A percentile compares a stretch with the other conserved stretches of the same genome.
phyloP scores from a whole-genome alignment of 2,329 filamentous ascomycete species.

The Blastomyces percursus region DNA sequence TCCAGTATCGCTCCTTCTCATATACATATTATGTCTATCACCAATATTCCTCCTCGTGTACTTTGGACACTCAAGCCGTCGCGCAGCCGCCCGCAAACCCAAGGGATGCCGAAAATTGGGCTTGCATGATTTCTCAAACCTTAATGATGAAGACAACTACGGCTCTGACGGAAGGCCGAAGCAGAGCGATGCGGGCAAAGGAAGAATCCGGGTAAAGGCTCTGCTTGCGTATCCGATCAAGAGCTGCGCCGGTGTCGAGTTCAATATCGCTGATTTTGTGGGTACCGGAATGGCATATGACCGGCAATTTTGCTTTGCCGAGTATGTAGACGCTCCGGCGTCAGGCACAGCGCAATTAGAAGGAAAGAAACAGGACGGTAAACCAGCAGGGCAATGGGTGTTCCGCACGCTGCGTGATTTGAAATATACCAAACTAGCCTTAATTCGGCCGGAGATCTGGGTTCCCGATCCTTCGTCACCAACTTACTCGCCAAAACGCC shows the following conservation, averaged over 20 bases:
- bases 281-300: slow-evolving; percentile 66
- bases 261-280: slow-evolving; percentile 53
- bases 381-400: slow-evolving; percentile 32
- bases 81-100: slow-evolving; percentile 20
- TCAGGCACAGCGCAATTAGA: not conserved
- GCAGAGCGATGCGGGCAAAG: slow-evolving; percentile 24
- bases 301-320: slow-evolving; percentile 71
- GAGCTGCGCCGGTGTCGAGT: slow-evolving; percentile 66
- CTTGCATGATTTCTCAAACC: slow-evolving; percentile 39
- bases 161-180: slow-evolving; percentile 33
- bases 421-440: slow-evolving; percentile 52
- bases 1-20: slow-evolving; percentile 9
- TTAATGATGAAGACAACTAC: slow-evolving; percentile 46
- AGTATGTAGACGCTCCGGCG: slow-evolving; percentile 32
- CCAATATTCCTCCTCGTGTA: slow-evolving; percentile 12
- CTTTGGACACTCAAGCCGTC: slow-evolving; percentile 5
- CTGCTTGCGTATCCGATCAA: slow-evolving; percentile 76
- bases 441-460: slow-evolving; percentile 55
- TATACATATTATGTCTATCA: slow-evolving; percentile 11
- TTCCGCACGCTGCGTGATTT: slow-evolving; percentile 35
- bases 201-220: slow-evolving; percentile 49
- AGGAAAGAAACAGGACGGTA: slow-evolving; percentile 14
- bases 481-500: slow-evolving; percentile 33
- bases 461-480: slow-evolving; percentile 39
- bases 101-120: slow-evolving; percentile 45